These are phyloP conservation scores for Salix udensis DNA, from an alignment of 345 rosid genomes.

Conservation along the genomic window DNA sequence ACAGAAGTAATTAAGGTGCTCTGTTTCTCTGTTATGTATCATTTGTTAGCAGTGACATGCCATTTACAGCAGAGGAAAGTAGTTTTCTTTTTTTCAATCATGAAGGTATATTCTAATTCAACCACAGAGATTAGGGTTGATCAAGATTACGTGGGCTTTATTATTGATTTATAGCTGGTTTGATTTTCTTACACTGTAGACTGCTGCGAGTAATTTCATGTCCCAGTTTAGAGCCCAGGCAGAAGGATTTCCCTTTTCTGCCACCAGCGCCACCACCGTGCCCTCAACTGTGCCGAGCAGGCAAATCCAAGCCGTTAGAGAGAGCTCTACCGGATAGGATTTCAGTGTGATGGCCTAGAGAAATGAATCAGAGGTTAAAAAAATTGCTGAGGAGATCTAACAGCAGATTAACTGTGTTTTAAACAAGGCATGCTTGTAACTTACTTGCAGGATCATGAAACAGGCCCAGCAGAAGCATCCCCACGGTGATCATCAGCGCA, in stretches of 20 bases:
- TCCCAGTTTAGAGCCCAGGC: conserved; percentile 75
- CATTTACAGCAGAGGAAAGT: no score
- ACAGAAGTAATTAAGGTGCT: no score
- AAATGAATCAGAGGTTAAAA: neutral
- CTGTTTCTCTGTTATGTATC: neutral
- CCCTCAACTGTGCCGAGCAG: conserved; percentile 68
- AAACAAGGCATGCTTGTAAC: neutral
- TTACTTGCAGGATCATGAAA: conserved; percentile 75
- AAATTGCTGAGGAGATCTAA: neutral
- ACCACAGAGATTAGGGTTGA: no score
- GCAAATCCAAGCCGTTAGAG: conserved; percentile 81
- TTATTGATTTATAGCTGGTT: no score
- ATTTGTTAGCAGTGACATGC: neutral
- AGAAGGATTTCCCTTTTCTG: conserved; percentile 58
- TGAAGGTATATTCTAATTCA: no score
- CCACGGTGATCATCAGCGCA: conserved; percentile 51
- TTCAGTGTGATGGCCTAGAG: conserved; percentile 52
- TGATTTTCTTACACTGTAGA: conserved; percentile 59
- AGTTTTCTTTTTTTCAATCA: neutral
- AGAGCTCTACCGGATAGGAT: conserved; percentile 73
- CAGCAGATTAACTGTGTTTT: neutral
- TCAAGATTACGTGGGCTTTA: no score
- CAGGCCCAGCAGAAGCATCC: conserved; percentile 74
- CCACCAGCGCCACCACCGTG: conserved; percentile 47
- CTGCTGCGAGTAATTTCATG: conserved; percentile 55